Evolutionary conservation across 345 rosid species (phyloP).

Genomic region (Sonneratia alba): DNA sequence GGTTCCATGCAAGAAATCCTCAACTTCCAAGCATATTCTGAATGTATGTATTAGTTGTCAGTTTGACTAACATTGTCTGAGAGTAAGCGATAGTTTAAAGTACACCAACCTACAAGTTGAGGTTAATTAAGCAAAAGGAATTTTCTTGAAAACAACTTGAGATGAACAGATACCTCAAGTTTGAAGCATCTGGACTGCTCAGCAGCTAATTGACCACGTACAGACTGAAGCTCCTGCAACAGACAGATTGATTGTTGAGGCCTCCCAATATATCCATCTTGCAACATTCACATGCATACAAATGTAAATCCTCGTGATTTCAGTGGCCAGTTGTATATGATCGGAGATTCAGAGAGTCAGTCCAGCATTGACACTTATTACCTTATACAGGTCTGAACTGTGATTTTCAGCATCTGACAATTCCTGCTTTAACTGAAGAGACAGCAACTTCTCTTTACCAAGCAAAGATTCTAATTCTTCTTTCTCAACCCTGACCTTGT

Average conservation of each 20-base stretch:
- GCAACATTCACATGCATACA: background rate
- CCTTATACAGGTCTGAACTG: slow-evolving; percentile 76
- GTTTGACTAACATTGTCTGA: background rate
- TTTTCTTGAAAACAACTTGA: background rate
- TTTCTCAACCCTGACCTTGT: slow-evolving; percentile 60
- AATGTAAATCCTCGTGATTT: background rate
- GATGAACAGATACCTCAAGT: slow-evolving; percentile 56
- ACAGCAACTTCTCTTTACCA: slow-evolving; percentile 60
- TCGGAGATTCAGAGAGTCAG: background rate
- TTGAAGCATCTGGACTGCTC: slow-evolving; percentile 98
- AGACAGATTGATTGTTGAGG: slow-evolving; percentile 1
- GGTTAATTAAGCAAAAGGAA: too few relatives aligned
- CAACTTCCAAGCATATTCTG: background rate
- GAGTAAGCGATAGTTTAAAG: background rate
- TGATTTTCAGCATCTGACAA: slow-evolving; percentile 63
- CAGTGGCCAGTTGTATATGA: background rate
- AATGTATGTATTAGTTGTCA: background rate
- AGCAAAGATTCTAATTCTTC: slow-evolving; percentile 71
- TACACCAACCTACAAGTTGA: too few relatives aligned
- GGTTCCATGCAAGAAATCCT: background rate
- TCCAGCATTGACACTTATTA: slow-evolving; percentile 9
- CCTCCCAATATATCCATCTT: background rate
- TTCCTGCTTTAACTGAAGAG: slow-evolving; percentile 71
- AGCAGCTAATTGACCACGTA: slow-evolving; percentile 88
- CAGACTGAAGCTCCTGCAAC: slow-evolving; percentile 86